Conservation (phyloP, 129 eudicot species). For the Centaurea solstitialis region DNA sequence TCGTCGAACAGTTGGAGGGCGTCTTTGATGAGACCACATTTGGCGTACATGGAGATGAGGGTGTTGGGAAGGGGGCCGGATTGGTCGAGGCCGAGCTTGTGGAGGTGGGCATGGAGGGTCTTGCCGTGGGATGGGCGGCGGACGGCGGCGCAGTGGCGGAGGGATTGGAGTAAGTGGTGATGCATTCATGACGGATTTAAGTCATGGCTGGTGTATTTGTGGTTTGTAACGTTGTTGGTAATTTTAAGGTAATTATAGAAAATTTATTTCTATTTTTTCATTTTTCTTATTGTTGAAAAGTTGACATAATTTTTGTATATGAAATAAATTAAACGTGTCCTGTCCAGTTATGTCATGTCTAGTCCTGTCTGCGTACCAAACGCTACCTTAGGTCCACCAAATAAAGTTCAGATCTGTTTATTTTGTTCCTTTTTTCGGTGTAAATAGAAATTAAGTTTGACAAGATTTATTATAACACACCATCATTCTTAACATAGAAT, state of each 20-base stretch:
- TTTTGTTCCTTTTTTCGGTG: too few species aligned
- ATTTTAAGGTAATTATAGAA: too few species aligned
- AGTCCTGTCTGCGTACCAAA: too few species aligned
- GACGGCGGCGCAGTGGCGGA: constrained; percentile 52
- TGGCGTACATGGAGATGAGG: constrained; percentile 53
- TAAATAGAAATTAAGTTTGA: neutral
- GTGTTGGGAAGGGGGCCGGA: constrained; percentile 50
- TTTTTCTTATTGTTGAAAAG: too few species aligned
- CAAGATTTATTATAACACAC: neutral
- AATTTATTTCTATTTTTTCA: too few species aligned
- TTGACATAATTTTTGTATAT: too few species aligned
- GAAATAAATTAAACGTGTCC: too few species aligned
- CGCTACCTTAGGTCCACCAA: too few species aligned
- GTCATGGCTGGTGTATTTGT: neutral
- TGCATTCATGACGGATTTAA: constrained; percentile 50
- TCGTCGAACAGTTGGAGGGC: constrained; percentile 82
- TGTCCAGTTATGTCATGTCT: too few species aligned
- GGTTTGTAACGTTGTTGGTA: too few species aligned
- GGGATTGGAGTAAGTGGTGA: constrained; percentile 53
- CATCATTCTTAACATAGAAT: neutral
- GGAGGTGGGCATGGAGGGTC: constrained; percentile 62
- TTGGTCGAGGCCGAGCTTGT: constrained; percentile 56
- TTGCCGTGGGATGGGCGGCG: constrained; percentile 54
- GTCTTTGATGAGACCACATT: constrained; percentile 51
- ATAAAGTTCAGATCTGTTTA: too few species aligned